Conservation (phyloP, 2,329 filamentous ascomycete genomes). For the Incumbomyces lentus region DNA sequence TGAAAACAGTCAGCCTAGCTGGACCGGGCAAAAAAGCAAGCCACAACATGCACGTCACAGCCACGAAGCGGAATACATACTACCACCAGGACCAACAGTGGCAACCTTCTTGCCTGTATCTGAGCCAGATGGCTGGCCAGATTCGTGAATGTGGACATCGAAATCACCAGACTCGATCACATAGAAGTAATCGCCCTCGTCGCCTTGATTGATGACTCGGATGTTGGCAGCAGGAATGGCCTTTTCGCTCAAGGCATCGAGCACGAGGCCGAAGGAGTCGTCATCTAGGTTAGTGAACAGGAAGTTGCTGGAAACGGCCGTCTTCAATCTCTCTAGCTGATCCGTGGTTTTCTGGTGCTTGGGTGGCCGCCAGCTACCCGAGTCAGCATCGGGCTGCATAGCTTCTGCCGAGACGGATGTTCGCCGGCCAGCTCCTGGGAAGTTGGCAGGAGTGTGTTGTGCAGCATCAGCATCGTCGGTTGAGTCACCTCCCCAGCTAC, state of each 20-base stretch:
- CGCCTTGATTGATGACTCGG: conserved; percentile 89
- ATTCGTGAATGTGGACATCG: conserved; percentile 77
- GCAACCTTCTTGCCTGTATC: conserved; percentile 77
- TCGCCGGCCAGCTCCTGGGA: conserved; percentile 73
- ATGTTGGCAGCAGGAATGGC: conserved; percentile 83
- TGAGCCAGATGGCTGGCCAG: conserved; percentile 68
- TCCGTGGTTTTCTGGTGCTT: conserved; percentile 72
- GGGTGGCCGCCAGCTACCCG: conserved; percentile 85
- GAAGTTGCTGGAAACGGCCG: conserved; percentile 80
- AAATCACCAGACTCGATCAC: conserved; percentile 86
- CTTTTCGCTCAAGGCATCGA: conserved; percentile 88
- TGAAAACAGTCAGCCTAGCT: not conserved
- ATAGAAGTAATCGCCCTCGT: conserved; percentile 96
- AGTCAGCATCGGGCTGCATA: conserved; percentile 73
- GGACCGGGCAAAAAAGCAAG: not conserved
- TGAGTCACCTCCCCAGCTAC: conserved; percentile 18
- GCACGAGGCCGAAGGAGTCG: conserved; percentile 75
- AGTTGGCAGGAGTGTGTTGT: conserved; percentile 64
- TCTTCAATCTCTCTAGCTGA: conserved; percentile 67
- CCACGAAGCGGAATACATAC: not conserved
- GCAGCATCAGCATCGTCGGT: conserved; percentile 40
- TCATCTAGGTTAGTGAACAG: conserved; percentile 91
- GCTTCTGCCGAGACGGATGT: conserved; percentile 97
- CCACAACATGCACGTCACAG: not conserved
- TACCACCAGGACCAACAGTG: conserved; percentile 75